Evolutionary conservation across 306 rosid genomes (phyloP), one percentile per base, ranked within the genome.

Genomic region (Dicorynia guianensis): DNA sequence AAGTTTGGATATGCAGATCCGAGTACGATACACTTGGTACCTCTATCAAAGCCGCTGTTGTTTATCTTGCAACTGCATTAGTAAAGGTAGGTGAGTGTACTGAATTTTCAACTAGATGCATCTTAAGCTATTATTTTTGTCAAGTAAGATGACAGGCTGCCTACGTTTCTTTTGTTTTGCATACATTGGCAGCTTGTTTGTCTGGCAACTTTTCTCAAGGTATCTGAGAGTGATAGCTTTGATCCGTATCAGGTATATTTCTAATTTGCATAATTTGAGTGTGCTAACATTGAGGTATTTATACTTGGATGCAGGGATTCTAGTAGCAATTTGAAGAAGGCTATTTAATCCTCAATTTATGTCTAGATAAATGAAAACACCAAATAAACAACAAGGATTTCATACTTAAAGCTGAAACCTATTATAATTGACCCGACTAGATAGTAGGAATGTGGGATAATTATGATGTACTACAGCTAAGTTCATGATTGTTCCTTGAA

Each of bases 1-100:
- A 19, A 67, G 17, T 75, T 36, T 71, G 18, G 62, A 19, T 66
- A 4, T 85, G 76, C 90, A 96, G 99, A 82, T 96, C 99, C 58
- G 99, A 96, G 88, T 96, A 96, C 72, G 99, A 96, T 64, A 96
- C 99, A 1, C 97, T 96, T 0, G 98, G 99, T 38, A 96, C 99
- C 71, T 96, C 99, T 14, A 62, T 93, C 50, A 96, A 92, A 83
- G 74, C 99, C 4, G 93, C 98, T 3, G 78, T 92, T 74, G 99
- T 96, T 83, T 96, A 96, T 83, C 97, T 96, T 34, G 98, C 93
- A 4, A 92, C 99, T 2, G 99, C 98, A 61, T 83, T 96, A 59
- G 90, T 96, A 4, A 96, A 96, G 98, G 99, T 92, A 72, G 43
- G 80, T 75, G 62, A 62, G 59, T 67, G 12, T 54, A 5, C 71